Conservation (phyloP, 352 stramenopile species). For the Halophytophthora batemanensis region DNA sequence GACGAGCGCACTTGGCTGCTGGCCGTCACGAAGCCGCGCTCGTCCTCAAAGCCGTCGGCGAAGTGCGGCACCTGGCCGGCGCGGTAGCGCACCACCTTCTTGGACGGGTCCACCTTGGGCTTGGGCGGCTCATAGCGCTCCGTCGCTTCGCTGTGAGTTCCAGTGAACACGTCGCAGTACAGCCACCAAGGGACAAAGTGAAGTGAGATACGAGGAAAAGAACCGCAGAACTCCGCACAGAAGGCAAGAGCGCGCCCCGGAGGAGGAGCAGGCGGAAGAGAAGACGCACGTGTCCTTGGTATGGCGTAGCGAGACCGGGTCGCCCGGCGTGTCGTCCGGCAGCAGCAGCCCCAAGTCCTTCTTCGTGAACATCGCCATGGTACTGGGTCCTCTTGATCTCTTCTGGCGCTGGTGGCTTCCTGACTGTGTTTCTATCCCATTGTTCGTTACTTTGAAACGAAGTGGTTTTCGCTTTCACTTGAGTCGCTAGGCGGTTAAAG, state of each 20-base stretch:
- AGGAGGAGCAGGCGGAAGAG: not conserved
- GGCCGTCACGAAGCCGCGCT: constrained; percentile 73
- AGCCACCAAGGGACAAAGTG: not conserved
- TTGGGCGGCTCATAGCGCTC: constrained; percentile 75
- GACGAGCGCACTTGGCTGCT: constrained; percentile 55
- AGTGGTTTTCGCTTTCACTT: too few relatives aligned
- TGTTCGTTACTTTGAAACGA: too few relatives aligned
- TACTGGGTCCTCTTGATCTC: not conserved
- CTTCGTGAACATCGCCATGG: constrained; percentile 86
- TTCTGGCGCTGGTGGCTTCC: too few relatives aligned
- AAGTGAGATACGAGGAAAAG: not conserved
- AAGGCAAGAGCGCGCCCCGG: not conserved
- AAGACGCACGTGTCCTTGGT: constrained; percentile 52
- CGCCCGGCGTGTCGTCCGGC: constrained; percentile 73
- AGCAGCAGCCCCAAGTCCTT: constrained; percentile 82
- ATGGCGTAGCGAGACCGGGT: constrained; percentile 77
- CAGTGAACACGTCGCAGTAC: constrained; percentile 2
- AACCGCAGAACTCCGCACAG: not conserved
- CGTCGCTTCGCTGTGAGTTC: constrained; percentile 48
- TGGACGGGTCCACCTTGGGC: constrained; percentile 76
- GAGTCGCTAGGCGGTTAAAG: too few relatives aligned
- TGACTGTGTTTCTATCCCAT: too few relatives aligned
- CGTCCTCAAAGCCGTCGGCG: constrained; percentile 68
- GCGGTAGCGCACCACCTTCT: constrained; percentile 80
- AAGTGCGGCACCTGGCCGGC: constrained; percentile 80